These are phyloP conservation scores for Fusarium palustre DNA, from an alignment of 2,329 filamentous ascomycete species.

Conservation along the genomic window DNA sequence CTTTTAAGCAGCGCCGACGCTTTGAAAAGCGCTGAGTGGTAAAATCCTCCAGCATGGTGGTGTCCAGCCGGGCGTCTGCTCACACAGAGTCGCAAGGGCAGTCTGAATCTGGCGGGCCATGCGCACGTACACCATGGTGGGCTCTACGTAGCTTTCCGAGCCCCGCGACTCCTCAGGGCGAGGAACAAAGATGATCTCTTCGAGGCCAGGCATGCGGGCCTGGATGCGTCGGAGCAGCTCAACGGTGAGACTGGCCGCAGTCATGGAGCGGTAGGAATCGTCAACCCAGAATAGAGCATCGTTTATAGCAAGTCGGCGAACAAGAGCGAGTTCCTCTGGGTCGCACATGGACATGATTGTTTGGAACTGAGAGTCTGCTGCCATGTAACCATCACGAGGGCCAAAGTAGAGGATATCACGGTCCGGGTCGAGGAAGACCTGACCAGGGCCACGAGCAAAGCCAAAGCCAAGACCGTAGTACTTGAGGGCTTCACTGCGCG, in stretches of 20 bases:
- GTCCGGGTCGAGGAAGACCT: slow-evolving; percentile 57
- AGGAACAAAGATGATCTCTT: slow-evolving; percentile 60
- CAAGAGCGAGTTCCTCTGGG: slow-evolving; percentile 54
- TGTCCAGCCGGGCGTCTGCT: slow-evolving; percentile 49
- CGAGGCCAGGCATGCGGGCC: slow-evolving; percentile 54
- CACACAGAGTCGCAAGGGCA: slow-evolving; percentile 51
- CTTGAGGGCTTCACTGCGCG: slow-evolving; percentile 58
- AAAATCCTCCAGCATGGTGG: slow-evolving; percentile 56
- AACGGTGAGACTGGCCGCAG: slow-evolving; percentile 55
- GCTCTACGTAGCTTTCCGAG: slow-evolving; percentile 47
- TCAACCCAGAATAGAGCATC: slow-evolving; percentile 58
- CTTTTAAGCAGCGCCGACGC: slow-evolving; percentile 18
- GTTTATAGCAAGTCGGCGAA: slow-evolving; percentile 60
- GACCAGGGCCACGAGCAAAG: slow-evolving; percentile 55
- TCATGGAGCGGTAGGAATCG: slow-evolving; percentile 52
- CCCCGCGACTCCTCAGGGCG: slow-evolving; percentile 53
- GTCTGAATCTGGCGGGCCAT: slow-evolving; percentile 54
- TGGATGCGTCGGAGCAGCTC: slow-evolving; percentile 56
- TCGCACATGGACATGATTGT: slow-evolving; percentile 58
- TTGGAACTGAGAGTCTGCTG: slow-evolving; percentile 59
- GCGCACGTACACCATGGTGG: slow-evolving; percentile 49
- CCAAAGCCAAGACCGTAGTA: slow-evolving; percentile 57
- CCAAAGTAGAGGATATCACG: slow-evolving; percentile 63
- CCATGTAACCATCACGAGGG: slow-evolving; percentile 58
- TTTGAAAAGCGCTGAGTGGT: slow-evolving; percentile 45